Evolutionary conservation across 1,284 basidiomycete species (phyloP).

Genomic region (Ustilago xerochloae): DNA sequence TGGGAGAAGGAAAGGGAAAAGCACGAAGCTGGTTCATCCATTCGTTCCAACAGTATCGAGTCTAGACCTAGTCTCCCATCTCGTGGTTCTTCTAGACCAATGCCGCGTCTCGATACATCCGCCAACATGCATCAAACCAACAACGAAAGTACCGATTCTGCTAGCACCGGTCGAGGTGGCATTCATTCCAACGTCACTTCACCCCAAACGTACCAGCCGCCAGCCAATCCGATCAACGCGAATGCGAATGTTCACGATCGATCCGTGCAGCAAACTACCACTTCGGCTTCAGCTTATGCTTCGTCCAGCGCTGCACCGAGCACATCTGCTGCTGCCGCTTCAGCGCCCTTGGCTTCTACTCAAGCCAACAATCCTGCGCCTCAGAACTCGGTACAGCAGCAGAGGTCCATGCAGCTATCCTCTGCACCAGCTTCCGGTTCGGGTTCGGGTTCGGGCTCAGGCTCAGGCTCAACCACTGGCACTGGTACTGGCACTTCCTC

Average conservation of each 20-base stretch:
- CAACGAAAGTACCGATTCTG: conserved; percentile 4
- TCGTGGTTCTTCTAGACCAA: conserved; percentile 29
- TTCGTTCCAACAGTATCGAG: conserved; percentile 40
- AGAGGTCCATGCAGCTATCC: not conserved
- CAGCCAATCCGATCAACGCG: conserved; percentile 19
- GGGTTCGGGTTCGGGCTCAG: conserved; percentile 7
- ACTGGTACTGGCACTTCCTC: conserved; percentile 13
- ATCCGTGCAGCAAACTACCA: conserved; percentile 6
- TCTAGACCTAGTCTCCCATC: conserved; percentile 37
- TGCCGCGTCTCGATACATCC: conserved; percentile 38
- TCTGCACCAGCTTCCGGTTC: too few relatives aligned
- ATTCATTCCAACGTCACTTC: conserved; percentile 28
- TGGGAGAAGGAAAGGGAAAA: conserved; percentile 50
- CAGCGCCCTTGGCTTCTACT: not conserved
- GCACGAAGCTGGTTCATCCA: conserved; percentile 24
- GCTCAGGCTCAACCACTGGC: conserved; percentile 3
- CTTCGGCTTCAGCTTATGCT: not conserved
- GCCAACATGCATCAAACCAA: not conserved
- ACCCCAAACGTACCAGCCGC: conserved; percentile 30
- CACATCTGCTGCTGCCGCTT: not conserved
- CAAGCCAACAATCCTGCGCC: not conserved
- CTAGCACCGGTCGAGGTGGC: conserved; percentile 9
- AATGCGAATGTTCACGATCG: too few relatives aligned
- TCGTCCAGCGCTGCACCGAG: not conserved
- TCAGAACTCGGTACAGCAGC: not conserved